phyloP scores from a whole-genome alignment of 2,329 filamentous ascomycete genomes.

The Aureobasidium pullulans region DNA sequence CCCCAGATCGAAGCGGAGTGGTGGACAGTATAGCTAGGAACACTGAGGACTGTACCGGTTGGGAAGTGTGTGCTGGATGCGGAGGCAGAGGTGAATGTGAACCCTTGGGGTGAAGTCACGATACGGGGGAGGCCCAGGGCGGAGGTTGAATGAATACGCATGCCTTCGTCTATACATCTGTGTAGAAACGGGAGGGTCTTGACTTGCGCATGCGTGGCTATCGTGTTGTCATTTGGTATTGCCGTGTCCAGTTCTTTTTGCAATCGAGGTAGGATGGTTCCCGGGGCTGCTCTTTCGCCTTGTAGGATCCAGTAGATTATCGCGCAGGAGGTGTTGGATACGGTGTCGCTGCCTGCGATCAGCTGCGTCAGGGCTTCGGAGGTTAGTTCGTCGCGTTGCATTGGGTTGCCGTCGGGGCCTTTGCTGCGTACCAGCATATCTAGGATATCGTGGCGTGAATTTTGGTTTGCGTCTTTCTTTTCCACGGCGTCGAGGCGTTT shows the following conservation, averaged over 20 bases:
- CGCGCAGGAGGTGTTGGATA: constrained; percentile 26
- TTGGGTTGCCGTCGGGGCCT: constrained; percentile 24
- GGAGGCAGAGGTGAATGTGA: constrained; percentile 17
- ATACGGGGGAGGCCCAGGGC: constrained; percentile 20
- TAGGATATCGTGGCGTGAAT: constrained; percentile 25
- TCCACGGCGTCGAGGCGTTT: constrained; percentile 20
- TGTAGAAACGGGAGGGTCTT: constrained; percentile 24
- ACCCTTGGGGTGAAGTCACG: constrained; percentile 22
- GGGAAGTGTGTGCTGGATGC: constrained; percentile 16
- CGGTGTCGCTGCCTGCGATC: constrained; percentile 31
- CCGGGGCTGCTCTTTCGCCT: constrained; percentile 22
- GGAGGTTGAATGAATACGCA: constrained; percentile 27
- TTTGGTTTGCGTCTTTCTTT: constrained; percentile 1
- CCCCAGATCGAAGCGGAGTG: constrained; percentile 36
- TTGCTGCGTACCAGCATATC: constrained; percentile 26
- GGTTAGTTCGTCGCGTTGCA: constrained; percentile 24
- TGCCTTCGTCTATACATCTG: constrained; percentile 26
- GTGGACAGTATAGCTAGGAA: constrained; percentile 36
- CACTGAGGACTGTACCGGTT: constrained; percentile 30
- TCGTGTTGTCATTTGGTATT: constrained; percentile 17
- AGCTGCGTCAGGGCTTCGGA: constrained; percentile 29
- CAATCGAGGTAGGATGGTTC: constrained; percentile 20
- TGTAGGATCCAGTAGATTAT: constrained; percentile 22
- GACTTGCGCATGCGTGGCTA: constrained; percentile 20
- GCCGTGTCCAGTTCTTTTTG: constrained; percentile 25